Percentiles rank a stretch among this genome's conserved stretches.
These are phyloP conservation scores for Fraxinus sp. DNA, from an alignment of 305 asterid species.

Conservation along the genomic window DNA sequence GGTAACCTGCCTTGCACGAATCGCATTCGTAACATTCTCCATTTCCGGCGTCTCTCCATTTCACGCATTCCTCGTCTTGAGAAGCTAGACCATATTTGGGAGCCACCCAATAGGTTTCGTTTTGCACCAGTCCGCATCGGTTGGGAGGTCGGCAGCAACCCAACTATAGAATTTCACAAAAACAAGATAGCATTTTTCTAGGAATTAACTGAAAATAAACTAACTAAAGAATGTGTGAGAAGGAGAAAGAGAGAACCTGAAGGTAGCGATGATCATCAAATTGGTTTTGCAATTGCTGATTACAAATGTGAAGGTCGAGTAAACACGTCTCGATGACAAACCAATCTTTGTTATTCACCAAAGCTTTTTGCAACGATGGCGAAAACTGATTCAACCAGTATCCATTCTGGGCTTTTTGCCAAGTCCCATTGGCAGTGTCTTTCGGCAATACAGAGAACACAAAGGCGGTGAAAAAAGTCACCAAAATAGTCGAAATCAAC, in stretches of 20 bases:
- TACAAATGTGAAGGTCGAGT: background rate
- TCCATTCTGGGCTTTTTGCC: background rate
- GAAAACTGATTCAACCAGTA: background rate
- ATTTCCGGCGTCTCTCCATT: conserved; percentile 13
- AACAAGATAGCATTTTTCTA: background rate
- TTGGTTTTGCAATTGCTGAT: background rate
- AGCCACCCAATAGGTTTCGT: conserved; percentile 14
- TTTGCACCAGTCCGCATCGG: conserved; percentile 23
- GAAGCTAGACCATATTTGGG: conserved; percentile 13
- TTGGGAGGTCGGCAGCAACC: conserved; percentile 25
- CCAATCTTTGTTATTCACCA: background rate
- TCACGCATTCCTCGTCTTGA: conserved; percentile 21
- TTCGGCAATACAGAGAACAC: background rate
- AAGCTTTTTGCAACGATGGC: background rate
- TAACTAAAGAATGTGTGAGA: background rate
- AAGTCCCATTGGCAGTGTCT: background rate
- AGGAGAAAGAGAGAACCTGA: background rate
- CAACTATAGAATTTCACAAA: background rate
- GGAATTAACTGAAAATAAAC: background rate
- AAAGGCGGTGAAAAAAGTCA: background rate
- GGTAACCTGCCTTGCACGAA: conserved; percentile 38
- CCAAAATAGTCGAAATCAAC: background rate
- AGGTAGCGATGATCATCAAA: background rate
- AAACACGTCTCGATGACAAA: background rate
- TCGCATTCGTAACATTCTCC: conserved; percentile 31